Evolutionary conservation across 495 filamentous ascomycete genomes (phyloP).

Genomic region (Podospora bellae-mahoneyi): DNA sequence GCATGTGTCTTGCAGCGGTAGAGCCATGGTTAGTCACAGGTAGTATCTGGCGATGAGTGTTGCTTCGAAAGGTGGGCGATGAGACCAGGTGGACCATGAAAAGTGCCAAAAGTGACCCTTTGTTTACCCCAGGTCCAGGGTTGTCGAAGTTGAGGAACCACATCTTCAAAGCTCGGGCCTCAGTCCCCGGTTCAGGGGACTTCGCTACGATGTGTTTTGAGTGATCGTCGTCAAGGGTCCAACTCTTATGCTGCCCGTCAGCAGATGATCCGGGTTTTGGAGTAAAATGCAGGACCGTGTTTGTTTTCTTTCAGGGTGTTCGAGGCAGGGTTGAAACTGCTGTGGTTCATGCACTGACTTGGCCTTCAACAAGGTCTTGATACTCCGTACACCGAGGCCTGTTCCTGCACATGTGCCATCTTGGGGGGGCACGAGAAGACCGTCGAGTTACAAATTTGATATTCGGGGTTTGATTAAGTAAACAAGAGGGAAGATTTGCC

Average conservation of each 20-base stretch:
- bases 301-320: neutral
- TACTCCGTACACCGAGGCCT: neutral
- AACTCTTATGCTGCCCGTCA: neutral
- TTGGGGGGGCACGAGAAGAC: neutral
- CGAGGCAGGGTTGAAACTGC: conserved; percentile 30
- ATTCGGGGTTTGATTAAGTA: neutral
- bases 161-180: neutral
- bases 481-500: too few species aligned
- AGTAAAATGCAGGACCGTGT: neutral
- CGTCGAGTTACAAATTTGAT: neutral
- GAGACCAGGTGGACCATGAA: neutral
- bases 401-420: neutral
- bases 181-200: conserved; percentile 2
- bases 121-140: neutral
- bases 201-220: neutral
- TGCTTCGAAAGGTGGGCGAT: neutral
- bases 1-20: neutral
- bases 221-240: conserved; percentile 13
- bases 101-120: neutral
- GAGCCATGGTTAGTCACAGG: neutral
- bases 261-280: neutral
- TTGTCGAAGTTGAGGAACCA: neutral
- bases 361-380: neutral
- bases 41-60: neutral
- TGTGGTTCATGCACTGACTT: conserved; percentile 26